Conservation (phyloP, 495 filamentous ascomycete genomes). For the Podospora conica region DNA sequence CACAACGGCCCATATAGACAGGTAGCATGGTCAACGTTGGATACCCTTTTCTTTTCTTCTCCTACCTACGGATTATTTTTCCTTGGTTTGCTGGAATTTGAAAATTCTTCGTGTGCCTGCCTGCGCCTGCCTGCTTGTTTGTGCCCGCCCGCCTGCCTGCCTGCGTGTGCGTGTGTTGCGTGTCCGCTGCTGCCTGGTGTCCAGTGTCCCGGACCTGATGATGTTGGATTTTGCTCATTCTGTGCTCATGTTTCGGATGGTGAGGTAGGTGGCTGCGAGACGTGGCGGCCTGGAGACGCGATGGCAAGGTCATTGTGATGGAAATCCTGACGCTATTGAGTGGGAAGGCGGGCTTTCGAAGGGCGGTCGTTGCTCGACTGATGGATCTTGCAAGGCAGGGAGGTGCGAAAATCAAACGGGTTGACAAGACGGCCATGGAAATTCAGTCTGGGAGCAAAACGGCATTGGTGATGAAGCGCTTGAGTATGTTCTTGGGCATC, state of each 20-base stretch:
- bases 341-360: neutral
- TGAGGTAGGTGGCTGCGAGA: neutral
- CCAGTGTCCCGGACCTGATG: no score
- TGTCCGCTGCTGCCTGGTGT: neutral
- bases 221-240: neutral
- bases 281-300: neutral
- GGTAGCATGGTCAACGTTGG: neutral
- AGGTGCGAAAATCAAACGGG: neutral
- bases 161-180: neutral
- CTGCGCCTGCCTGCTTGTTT: neutral
- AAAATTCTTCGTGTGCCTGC: neutral
- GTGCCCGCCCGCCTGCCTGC: no score
- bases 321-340: no score
- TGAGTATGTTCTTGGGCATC: conserved; percentile 98
- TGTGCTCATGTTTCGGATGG: neutral
- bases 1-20: neutral
- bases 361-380: neutral
- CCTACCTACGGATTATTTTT: neutral
- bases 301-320: neutral
- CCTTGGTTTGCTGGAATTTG: neutral
- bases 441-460: no score
- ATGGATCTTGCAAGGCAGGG: neutral
- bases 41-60: conserved; percentile 1
- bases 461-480: conserved; percentile 96
- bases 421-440: no score